phyloP scores from a whole-genome alignment of 352 stramenopile genomes.

The Globisporangium uncinulatum region DNA sequence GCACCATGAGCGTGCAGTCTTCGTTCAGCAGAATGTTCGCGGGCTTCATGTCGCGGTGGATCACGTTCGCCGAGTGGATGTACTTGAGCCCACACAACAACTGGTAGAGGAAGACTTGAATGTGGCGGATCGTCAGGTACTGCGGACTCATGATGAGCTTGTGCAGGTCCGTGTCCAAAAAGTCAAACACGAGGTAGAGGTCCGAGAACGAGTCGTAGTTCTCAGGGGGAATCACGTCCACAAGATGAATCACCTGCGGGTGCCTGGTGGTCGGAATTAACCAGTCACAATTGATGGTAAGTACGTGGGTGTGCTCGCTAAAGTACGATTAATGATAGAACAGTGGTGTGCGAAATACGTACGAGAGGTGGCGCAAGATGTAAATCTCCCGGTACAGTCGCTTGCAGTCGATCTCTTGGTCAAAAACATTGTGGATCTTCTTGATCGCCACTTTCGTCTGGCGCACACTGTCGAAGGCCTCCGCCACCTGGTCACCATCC shows the following conservation, averaged over 20 bases:
- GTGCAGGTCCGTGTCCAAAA: constrained; percentile 92
- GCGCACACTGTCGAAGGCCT: constrained; percentile 72
- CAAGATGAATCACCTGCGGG: constrained; percentile 73
- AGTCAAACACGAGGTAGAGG: constrained; percentile 91
- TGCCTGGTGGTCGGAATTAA: constrained; percentile 28
- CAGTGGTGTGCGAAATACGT: constrained; percentile 6
- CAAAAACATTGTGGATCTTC: constrained; percentile 88
- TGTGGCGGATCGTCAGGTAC: constrained; percentile 93
- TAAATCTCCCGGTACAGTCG: constrained; percentile 85
- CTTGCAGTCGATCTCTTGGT: constrained; percentile 86
- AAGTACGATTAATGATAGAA: not conserved
- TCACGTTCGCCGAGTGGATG: constrained; percentile 91
- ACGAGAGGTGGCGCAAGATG: constrained; percentile 80
- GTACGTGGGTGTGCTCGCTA: too few species aligned
- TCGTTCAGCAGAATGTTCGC: constrained; percentile 88
- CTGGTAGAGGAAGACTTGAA: constrained; percentile 97
- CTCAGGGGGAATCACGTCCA: constrained; percentile 79
- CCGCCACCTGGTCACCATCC: constrained; percentile 33
- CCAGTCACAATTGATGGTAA: not conserved
- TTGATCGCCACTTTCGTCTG: constrained; percentile 87
- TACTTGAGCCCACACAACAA: constrained; percentile 94
- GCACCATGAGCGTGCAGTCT: constrained; percentile 79
- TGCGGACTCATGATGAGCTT: constrained; percentile 92
- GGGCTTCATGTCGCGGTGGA: constrained; percentile 87
- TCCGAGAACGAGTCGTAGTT: constrained; percentile 86